These are phyloP conservation scores for Aspergillus latus DNA, from an alignment of 2,329 filamentous ascomycete species.

Conservation along the genomic window DNA sequence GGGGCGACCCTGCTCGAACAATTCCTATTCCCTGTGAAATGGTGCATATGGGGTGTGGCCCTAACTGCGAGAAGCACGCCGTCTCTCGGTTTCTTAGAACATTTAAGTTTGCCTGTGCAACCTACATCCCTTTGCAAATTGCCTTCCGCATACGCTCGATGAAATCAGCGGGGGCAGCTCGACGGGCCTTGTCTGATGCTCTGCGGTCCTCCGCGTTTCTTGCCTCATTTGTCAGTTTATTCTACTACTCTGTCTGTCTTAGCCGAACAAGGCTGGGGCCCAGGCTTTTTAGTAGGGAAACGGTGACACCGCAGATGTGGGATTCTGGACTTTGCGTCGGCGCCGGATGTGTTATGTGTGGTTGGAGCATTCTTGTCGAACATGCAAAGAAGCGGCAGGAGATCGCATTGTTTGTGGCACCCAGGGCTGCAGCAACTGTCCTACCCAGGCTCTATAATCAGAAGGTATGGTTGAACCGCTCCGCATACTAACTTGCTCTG, in stretches of 20 bases:
- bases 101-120: constrained; percentile 72
- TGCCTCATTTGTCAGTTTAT: constrained; percentile 72
- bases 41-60: constrained; percentile 75
- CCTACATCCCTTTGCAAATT: constrained; percentile 74
- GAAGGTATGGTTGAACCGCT: constrained; percentile 35
- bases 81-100: constrained; percentile 65
- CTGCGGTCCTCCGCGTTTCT: constrained; percentile 74
- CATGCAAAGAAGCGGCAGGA: constrained; percentile 65
- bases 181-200: constrained; percentile 59
- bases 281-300: constrained; percentile 58
- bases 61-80: constrained; percentile 71
- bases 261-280: constrained; percentile 73
- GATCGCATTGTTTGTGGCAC: constrained; percentile 76
- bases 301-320: constrained; percentile 56
- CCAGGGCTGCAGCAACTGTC: constrained; percentile 71
- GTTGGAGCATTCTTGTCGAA: constrained; percentile 79
- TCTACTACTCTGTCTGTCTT: constrained; percentile 84
- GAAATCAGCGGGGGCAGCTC: constrained; percentile 47
- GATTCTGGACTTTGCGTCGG: constrained; percentile 66
- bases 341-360: constrained; percentile 71
- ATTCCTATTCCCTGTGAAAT: constrained; percentile 78
- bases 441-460: constrained; percentile 68
- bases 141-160: constrained; percentile 57
- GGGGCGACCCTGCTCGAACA: constrained; percentile 69
- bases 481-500: constrained; percentile 11